Percentiles rank a stretch among this genome's conserved stretches.
phyloP scores from a whole-genome alignment of 768 basidiomycete genomes.

The Calocera viscosa region DNA sequence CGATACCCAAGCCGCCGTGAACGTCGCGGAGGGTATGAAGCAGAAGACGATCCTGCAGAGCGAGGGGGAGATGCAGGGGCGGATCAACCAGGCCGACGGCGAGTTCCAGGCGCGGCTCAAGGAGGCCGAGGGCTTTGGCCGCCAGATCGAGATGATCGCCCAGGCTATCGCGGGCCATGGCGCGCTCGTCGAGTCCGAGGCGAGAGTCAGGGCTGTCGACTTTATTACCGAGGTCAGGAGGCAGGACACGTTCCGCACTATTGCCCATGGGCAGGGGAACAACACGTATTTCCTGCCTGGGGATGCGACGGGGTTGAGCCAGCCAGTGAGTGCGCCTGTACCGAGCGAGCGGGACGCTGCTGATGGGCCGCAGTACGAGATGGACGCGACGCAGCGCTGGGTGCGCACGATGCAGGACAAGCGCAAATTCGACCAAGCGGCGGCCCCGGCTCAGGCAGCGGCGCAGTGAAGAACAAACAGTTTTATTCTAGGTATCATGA shows the following conservation, averaged over 20 bases:
- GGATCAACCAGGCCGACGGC: not conserved
- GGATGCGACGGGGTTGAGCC: not conserved
- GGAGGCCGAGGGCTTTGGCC: constrained; percentile 42
- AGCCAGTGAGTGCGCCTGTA: not conserved
- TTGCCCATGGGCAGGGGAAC: constrained; percentile 39
- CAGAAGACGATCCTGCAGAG: constrained; percentile 44
- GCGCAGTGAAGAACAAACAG: no score
- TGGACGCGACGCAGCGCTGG: constrained; percentile 6
- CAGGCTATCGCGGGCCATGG: constrained; percentile 28
- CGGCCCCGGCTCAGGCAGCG: no score
- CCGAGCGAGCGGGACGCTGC: not conserved
- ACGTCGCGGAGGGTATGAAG: constrained; percentile 47
- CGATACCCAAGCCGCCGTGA: constrained; percentile 46
- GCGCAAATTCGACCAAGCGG: not conserved
- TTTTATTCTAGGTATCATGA: no score
- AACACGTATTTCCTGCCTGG: constrained; percentile 42
- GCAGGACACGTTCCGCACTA: constrained; percentile 43
- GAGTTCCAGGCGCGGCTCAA: constrained; percentile 39
- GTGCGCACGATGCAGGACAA: constrained; percentile 2
- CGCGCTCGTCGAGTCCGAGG: constrained; percentile 25
- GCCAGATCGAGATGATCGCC: constrained; percentile 39
- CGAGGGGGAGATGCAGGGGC: constrained; percentile 35
- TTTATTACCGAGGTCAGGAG: constrained; percentile 38
- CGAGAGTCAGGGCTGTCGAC: constrained; percentile 31
- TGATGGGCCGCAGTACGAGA: not conserved